Evolutionary conservation across 805 yeast species (phyloP).

Genomic region (Candida coleopterorum): DNA sequence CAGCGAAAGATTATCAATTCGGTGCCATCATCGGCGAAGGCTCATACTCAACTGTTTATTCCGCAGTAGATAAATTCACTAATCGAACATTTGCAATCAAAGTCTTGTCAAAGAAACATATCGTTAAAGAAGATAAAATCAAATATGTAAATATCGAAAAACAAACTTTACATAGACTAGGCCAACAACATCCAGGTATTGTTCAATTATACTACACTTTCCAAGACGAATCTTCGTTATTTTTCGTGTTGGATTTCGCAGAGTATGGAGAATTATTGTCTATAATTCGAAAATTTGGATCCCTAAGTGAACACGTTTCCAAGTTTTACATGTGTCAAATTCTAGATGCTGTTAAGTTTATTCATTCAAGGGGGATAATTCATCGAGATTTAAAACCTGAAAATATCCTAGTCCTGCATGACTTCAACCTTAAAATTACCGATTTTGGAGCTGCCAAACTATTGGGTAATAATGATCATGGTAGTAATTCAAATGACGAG

Average conservation of each 20-base stretch:
- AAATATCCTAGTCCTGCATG: slow-evolving; percentile 77
- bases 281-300: slow-evolving; percentile 71
- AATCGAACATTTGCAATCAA: slow-evolving; percentile 83
- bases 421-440: slow-evolving; percentile 85
- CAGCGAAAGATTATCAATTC: slow-evolving; percentile 83
- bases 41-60: slow-evolving; percentile 88
- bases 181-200: slow-evolving; percentile 87
- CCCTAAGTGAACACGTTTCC: slow-evolving; percentile 68
- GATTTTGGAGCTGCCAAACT: slow-evolving; percentile 98
- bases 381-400: slow-evolving; percentile 96
- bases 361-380: slow-evolving; percentile 84
- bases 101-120: slow-evolving; percentile 85
- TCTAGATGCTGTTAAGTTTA: slow-evolving; percentile 84
- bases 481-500: slow-evolving; percentile 22
- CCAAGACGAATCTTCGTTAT: slow-evolving; percentile 83
- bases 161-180: slow-evolving; percentile 78
- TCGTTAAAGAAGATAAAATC: slow-evolving; percentile 88
- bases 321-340: slow-evolving; percentile 81
- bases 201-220: slow-evolving; percentile 90
- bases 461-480: slow-evolving; percentile 27
- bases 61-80: slow-evolving; percentile 74
- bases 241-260: slow-evolving; percentile 91
- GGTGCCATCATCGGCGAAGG: slow-evolving; percentile 92
- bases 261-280: slow-evolving; percentile 91
- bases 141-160: slow-evolving; percentile 96